Evolutionary conservation across 2,329 filamentous ascomycete genomes (phyloP).

Genomic region (Lasiodiplodia sp.): DNA sequence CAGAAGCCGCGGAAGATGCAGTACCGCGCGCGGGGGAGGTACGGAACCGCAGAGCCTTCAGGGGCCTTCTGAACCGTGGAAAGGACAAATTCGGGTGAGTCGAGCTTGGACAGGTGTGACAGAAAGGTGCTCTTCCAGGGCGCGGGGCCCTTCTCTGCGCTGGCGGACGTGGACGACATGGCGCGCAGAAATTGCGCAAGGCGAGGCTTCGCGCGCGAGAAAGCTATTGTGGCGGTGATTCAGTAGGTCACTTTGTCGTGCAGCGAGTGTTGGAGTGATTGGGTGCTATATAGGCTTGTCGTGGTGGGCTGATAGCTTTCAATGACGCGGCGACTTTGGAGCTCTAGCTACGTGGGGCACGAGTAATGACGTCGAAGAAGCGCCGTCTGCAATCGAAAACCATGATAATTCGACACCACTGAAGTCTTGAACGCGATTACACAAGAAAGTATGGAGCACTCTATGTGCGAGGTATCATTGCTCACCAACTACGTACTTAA

Average conservation of each 20-base stretch:
- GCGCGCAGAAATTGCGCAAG: conserved; percentile 51
- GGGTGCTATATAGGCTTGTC: not conserved
- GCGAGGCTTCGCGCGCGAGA: conserved; percentile 42
- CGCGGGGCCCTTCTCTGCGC: conserved; percentile 47
- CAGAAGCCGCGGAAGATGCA: conserved; percentile 90
- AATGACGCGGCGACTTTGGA: conserved; percentile 21
- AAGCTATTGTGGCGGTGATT: conserved; percentile 49
- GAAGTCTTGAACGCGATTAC: not conserved
- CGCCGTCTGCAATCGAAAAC: not conserved
- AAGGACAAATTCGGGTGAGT: conserved; percentile 59
- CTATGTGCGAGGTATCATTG: not conserved
- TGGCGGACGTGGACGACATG: conserved; percentile 55
- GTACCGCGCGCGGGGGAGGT: conserved; percentile 69
- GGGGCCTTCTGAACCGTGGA: conserved; percentile 57
- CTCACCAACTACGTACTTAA: not conserved
- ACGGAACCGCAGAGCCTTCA: conserved; percentile 48
- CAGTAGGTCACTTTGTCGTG: not conserved
- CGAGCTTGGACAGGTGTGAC: conserved; percentile 57
- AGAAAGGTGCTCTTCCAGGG: conserved; percentile 62
- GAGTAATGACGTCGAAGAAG: conserved; percentile 10
- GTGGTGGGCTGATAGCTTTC: conserved; percentile 21
- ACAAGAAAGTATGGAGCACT: not conserved
- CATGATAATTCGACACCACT: not conserved
- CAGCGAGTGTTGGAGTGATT: not conserved
- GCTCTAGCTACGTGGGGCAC: not conserved